Evolutionary conservation across 352 stramenopile species (phyloP).

Genomic region (Globisporangium rhizosaccharum): DNA sequence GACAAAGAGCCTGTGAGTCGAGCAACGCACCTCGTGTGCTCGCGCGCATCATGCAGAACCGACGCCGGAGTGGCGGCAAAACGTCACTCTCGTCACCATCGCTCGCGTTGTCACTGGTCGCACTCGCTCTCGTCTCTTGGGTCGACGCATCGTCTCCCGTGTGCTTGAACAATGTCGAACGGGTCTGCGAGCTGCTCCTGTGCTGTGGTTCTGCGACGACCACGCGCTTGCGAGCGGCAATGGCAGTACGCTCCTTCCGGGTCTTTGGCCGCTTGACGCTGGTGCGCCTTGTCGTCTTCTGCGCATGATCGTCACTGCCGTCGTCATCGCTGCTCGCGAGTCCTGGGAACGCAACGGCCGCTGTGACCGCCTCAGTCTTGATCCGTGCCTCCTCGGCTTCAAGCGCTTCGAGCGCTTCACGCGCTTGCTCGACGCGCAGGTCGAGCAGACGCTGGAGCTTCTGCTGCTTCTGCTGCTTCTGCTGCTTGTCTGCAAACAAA

Average conservation of each 20-base stretch:
- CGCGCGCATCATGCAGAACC: constrained; percentile 29
- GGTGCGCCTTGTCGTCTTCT: neutral
- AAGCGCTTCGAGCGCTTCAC: constrained; percentile 6
- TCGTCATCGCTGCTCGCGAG: constrained; percentile 1
- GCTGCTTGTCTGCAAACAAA: too few species aligned
- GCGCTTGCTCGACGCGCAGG: constrained; percentile 11
- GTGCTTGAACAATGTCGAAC: neutral
- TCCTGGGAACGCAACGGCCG: constrained; percentile 4
- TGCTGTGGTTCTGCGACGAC: too few species aligned
- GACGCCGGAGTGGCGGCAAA: constrained; percentile 11
- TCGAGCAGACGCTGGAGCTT: constrained; percentile 12
- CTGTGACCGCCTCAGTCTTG: neutral
- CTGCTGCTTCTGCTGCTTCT: constrained; percentile 3
- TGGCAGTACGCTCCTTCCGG: too few species aligned
- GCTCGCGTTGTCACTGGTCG: neutral
- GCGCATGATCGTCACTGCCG: neutral
- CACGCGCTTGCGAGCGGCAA: too few species aligned
- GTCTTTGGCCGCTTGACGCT: neutral
- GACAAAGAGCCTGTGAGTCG: neutral
- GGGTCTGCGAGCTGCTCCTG: neutral
- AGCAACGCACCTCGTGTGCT: constrained; percentile 20
- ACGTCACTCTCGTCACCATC: constrained; percentile 2
- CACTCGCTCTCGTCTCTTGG: neutral
- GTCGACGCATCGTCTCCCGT: too few species aligned
- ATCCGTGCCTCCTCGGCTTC: neutral